These are phyloP conservation scores for Fusarium oligoseptatum DNA, from an alignment of 2,329 filamentous ascomycete genomes.

Conservation along the genomic window DNA sequence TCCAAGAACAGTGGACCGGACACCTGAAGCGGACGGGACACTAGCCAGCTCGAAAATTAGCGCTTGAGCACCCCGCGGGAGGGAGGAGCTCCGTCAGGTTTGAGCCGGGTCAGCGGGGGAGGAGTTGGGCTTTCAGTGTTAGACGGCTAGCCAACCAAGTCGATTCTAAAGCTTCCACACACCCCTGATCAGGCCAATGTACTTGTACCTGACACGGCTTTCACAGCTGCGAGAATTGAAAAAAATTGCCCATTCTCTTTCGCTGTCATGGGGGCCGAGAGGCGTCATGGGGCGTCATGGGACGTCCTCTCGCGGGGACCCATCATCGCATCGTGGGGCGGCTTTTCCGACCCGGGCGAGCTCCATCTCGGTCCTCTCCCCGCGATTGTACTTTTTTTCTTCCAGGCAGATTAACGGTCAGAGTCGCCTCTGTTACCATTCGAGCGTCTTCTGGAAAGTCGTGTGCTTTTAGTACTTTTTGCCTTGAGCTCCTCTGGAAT, in stretches of 20 bases:
- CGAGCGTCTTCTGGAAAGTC: neutral
- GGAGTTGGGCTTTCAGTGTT: neutral
- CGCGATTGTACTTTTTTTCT: slow-evolving; percentile 11
- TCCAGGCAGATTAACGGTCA: neutral
- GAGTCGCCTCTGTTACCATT: neutral
- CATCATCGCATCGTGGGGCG: slow-evolving; percentile 25
- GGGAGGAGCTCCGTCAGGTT: slow-evolving; percentile 8
- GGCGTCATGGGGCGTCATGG: slow-evolving; percentile 29
- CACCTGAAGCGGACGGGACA: slow-evolving; percentile 1
- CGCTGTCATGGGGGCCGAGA: slow-evolving; percentile 32
- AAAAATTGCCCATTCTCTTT: slow-evolving; percentile 3
- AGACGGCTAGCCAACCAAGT: slow-evolving; percentile 4
- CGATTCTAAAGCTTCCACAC: neutral
- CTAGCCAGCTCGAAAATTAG: slow-evolving; percentile 16
- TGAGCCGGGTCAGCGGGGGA: slow-evolving; percentile 27
- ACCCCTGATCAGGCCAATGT: neutral
- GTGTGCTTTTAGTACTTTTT: slow-evolving; percentile 6
- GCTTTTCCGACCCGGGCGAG: slow-evolving; percentile 17
- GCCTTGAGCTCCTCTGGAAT: neutral
- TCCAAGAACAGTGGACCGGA: slow-evolving; percentile 24
- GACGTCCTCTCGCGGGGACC: slow-evolving; percentile 23
- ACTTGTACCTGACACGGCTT: slow-evolving; percentile 5
- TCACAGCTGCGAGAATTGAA: slow-evolving; percentile 3
- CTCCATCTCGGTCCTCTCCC: slow-evolving; percentile 38
- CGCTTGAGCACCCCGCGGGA: slow-evolving; percentile 31